A percentile compares a stretch with the other conserved stretches of the same genome.
Conservation (phyloP, 2,329 filamentous ascomycete species). For the Curvularia verruculosa region DNA sequence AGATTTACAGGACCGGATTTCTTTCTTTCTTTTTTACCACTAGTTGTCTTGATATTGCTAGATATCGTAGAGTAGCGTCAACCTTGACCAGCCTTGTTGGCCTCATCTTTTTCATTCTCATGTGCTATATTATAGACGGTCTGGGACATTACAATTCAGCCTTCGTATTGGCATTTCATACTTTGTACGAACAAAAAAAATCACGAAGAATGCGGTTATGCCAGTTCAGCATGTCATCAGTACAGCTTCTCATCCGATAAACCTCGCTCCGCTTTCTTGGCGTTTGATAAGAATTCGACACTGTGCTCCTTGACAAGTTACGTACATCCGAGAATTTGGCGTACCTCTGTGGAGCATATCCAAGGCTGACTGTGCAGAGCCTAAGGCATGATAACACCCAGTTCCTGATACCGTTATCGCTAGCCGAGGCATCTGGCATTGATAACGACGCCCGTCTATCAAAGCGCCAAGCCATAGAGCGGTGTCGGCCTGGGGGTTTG, state of each 20-base stretch:
- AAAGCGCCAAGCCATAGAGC: neutral
- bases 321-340: neutral
- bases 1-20: neutral
- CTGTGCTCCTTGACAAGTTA: neutral
- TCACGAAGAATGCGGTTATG: neutral
- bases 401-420: neutral
- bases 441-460: neutral
- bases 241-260: neutral
- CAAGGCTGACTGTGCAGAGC: neutral
- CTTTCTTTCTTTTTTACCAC: neutral
- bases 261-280: no score
- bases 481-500: neutral
- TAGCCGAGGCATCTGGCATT: neutral
- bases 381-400: neutral
- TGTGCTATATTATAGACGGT: slow-evolving; percentile 17
- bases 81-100: neutral
- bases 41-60: neutral
- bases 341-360: neutral
- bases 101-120: slow-evolving; percentile 2
- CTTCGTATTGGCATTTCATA: neutral
- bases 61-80: neutral
- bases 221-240: neutral
- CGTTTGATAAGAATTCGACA: neutral
- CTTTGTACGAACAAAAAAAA: slow-evolving; percentile 8
- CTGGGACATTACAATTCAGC: slow-evolving; percentile 6